phyloP scores from a whole-genome alignment of 106 monocot species.

The Agapanthus africanus region DNA sequence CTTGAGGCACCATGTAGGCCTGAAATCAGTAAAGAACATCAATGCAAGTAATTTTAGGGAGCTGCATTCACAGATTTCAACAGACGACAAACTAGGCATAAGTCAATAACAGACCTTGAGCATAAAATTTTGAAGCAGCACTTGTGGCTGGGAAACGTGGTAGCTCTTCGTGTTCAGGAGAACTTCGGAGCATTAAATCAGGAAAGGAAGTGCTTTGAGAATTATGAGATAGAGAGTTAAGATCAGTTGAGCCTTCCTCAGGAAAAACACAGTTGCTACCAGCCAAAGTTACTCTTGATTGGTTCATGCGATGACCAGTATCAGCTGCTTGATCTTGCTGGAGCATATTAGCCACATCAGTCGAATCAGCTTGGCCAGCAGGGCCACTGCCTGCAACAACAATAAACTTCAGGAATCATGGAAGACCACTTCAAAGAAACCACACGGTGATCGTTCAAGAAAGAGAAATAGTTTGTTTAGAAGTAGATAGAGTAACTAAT shows the following conservation, averaged over 20 bases:
- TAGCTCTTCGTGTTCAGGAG: no score
- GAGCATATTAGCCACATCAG: not conserved
- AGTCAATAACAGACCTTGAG: not conserved
- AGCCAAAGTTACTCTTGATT: no score
- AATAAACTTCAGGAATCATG: slow-evolving; percentile 3
- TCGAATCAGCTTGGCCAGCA: not conserved
- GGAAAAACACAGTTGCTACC: no score
- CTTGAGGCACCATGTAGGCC: not conserved
- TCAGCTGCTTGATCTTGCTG: not conserved
- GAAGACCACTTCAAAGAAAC: not conserved
- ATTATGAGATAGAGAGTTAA: not conserved
- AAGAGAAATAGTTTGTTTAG: not conserved
- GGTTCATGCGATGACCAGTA: not conserved
- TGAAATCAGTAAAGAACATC: no score
- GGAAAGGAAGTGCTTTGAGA: not conserved
- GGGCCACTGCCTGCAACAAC: slow-evolving; percentile 1
- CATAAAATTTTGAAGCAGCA: not conserved
- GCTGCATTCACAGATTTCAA: no score
- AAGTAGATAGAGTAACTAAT: no score
- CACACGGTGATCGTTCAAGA: not conserved
- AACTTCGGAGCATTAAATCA: no score
- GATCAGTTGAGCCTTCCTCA: no score
- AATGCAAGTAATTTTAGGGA: no score
- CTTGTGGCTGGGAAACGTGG: not conserved
- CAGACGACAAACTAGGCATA: no score